These are phyloP conservation scores for Castanea sativa DNA, from an alignment of 306 rosid genomes.

Conservation along the genomic window DNA sequence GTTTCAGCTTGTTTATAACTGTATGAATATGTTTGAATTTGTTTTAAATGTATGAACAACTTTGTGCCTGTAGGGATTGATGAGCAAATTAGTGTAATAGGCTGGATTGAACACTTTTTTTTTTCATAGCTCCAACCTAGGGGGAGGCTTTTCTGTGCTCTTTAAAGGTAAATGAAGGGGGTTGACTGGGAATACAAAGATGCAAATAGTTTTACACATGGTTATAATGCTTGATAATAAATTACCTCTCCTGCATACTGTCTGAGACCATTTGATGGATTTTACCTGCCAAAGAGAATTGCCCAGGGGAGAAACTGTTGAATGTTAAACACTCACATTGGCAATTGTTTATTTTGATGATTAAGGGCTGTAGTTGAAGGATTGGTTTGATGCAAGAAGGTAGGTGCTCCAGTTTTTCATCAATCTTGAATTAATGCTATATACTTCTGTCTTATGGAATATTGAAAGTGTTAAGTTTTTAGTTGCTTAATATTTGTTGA, in stretches of 20 bases:
- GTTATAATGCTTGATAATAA: not conserved
- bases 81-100: not conserved
- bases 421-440: not conserved
- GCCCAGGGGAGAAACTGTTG: not conserved
- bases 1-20: not conserved
- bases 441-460: not conserved
- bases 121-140: not conserved
- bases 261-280: not conserved
- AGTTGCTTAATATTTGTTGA: not conserved
- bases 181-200: not conserved
- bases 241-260: not conserved
- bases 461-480: too few species aligned
- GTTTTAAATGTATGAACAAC: too few species aligned
- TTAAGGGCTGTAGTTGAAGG: not conserved
- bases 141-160: not conserved
- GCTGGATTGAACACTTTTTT: too few species aligned
- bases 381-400: not conserved
- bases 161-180: not conserved
- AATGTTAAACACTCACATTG: not conserved
- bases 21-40: not conserved
- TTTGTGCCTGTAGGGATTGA: not conserved
- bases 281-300: not conserved
- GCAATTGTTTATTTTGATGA: not conserved
- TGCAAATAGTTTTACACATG: not conserved
- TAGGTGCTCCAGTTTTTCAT: not conserved